phyloP scores from a whole-genome alignment of 768 basidiomycete species.

The Mycena floridula region DNA sequence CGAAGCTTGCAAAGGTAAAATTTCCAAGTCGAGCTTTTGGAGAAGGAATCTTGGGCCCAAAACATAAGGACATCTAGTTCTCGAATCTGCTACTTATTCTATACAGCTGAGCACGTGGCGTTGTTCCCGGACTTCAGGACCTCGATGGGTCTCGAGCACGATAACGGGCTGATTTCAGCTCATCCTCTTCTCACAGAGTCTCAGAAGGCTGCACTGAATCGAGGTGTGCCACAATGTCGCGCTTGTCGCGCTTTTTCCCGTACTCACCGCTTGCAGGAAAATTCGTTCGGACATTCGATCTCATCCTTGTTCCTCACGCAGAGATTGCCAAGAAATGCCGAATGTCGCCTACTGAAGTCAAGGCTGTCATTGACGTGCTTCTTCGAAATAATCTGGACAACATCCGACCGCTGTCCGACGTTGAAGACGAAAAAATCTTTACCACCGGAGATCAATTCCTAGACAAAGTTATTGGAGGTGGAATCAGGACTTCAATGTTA shows the following conservation, averaged over 20 bases:
- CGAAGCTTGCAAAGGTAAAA: no score
- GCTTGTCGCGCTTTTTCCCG: slow-evolving; percentile 4
- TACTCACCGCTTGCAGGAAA: slow-evolving; percentile 22
- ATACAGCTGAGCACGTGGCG: no score
- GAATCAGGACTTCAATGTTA: slow-evolving; percentile 70
- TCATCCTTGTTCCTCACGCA: slow-evolving; percentile 40
- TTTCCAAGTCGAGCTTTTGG: no score
- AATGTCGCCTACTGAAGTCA: slow-evolving; percentile 42
- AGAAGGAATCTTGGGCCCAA: no score
- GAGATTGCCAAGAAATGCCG: slow-evolving; percentile 55
- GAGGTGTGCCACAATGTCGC: slow-evolving; percentile 23
- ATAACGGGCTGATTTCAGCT: slow-evolving; percentile 5
- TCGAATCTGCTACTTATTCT: no score
- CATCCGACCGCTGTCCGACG: slow-evolving; percentile 34
- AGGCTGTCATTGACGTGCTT: slow-evolving; percentile 42
- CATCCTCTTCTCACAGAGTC: slow-evolving; percentile 17
- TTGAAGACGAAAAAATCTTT: slow-evolving; percentile 37
- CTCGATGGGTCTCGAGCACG: no score
- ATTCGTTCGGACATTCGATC: slow-evolving; percentile 41
- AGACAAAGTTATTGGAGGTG: slow-evolving; percentile 72
- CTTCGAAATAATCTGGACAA: slow-evolving; percentile 35
- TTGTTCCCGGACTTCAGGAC: no score
- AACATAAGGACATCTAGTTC: no score
- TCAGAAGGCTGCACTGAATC: slow-evolving; percentile 29
- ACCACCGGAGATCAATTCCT: slow-evolving; percentile 71